These are phyloP conservation scores for Chlorella sorokiniana DNA, from an alignment of 139 green algal species.

Conservation along the genomic window DNA sequence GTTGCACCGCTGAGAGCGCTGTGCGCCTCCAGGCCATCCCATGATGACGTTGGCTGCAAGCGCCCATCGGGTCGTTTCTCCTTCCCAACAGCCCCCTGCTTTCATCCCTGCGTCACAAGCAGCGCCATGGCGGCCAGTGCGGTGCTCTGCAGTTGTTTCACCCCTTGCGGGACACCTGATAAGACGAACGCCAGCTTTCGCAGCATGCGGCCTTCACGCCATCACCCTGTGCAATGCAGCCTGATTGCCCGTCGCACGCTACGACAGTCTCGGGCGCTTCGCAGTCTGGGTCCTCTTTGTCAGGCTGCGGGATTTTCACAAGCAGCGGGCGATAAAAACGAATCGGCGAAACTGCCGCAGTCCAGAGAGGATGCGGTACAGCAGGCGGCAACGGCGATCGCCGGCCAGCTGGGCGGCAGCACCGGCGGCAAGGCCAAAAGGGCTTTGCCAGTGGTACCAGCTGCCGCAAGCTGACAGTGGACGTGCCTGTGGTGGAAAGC, in stretches of 20 bases:
- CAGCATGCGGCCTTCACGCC: too few relatives aligned
- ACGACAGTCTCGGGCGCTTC: not conserved
- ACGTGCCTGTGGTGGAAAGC: constrained; percentile 37
- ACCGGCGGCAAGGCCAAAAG: constrained; percentile 24
- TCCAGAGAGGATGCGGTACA: constrained; percentile 10
- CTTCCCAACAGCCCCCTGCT: too few relatives aligned
- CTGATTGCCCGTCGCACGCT: not conserved
- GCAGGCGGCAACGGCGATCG: constrained; percentile 31
- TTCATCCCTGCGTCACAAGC: too few relatives aligned
- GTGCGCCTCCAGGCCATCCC: too few relatives aligned
- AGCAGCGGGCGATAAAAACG: not conserved
- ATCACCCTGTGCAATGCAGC: not conserved
- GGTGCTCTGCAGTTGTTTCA: too few relatives aligned
- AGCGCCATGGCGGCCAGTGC: too few relatives aligned
- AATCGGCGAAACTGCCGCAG: not conserved
- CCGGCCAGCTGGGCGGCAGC: constrained; percentile 1
- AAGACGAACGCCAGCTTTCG: too few relatives aligned
- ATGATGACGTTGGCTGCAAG: too few relatives aligned
- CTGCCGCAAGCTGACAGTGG: constrained; percentile 21
- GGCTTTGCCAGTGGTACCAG: constrained; percentile 20
- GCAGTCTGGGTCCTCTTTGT: not conserved
- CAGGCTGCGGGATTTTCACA: not conserved
- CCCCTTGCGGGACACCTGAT: too few relatives aligned
- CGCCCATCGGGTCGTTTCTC: too few relatives aligned
- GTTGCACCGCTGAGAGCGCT: too few relatives aligned